A percentile compares a stretch with the other conserved stretches of the same genome.
phyloP scores from a whole-genome alignment of 805 yeast genomes.

The Schizosaccharomyces osmophilus region DNA sequence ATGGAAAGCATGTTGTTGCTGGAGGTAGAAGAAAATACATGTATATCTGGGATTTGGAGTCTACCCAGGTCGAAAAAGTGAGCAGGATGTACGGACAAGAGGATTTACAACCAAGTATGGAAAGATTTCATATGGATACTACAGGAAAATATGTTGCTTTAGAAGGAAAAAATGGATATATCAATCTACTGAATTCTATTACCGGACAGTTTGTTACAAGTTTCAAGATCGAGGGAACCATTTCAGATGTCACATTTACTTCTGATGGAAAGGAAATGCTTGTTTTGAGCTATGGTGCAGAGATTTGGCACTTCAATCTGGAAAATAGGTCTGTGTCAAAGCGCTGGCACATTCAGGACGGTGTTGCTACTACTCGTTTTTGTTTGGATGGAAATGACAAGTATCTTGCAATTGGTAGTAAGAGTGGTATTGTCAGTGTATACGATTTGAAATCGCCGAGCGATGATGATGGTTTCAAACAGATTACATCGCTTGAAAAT shows the following conservation, averaged over 20 bases:
- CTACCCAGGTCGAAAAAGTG: conserved; percentile 57
- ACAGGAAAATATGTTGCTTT: conserved; percentile 51
- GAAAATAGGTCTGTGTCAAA: conserved; percentile 25
- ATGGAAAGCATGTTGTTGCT: conserved; percentile 35
- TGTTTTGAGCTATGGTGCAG: conserved; percentile 55
- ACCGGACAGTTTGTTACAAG: conserved; percentile 77
- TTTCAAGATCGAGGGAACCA: conserved; percentile 67
- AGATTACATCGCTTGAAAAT: conserved; percentile 47
- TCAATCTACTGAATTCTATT: conserved; percentile 48
- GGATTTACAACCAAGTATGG: conserved; percentile 61
- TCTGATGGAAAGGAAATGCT: conserved; percentile 18
- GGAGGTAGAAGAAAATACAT: conserved; percentile 82
- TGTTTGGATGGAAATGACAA: conserved; percentile 33
- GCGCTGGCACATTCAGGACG: conserved; percentile 64
- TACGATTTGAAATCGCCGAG: conserved; percentile 31
- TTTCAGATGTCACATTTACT: conserved; percentile 58
- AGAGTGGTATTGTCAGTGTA: conserved; percentile 69
- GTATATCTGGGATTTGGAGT: conserved; percentile 72
- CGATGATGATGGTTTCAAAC: conserved; percentile 17
- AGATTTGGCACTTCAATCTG: conserved; percentile 65
- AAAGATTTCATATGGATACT: conserved; percentile 49
- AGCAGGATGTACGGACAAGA: conserved; percentile 84
- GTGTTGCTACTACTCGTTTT: conserved; percentile 44
- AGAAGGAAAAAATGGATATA: conserved; percentile 74
- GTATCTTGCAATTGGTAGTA: conserved; percentile 75